phyloP scores from a whole-genome alignment of 306 rosid genomes.

The Trifolium subterraneum region DNA sequence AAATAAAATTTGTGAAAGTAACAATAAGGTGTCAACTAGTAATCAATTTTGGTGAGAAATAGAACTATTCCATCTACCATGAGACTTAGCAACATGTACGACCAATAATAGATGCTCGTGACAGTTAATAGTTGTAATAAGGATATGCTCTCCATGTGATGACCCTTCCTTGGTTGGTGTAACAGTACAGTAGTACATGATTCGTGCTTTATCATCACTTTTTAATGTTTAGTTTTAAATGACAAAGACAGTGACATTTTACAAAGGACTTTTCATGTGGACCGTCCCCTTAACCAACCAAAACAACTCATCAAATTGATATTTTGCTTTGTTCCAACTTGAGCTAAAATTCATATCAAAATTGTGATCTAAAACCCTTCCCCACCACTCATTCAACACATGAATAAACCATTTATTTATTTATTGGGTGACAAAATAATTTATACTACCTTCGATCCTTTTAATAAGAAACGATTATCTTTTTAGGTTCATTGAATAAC shows the following conservation, averaged over 20 bases:
- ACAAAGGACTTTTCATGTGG: conserved; percentile 22
- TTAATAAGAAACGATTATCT: no score
- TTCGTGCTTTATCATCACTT: conserved; percentile 7
- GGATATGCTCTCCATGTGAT: conserved; percentile 39
- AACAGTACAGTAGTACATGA: background rate
- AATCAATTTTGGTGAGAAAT: background rate
- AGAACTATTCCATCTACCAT: background rate
- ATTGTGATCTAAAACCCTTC: conserved; percentile 3
- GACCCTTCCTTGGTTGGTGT: background rate
- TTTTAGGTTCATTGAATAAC: no score
- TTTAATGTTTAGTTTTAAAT: background rate
- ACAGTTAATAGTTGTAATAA: background rate
- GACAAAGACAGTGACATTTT: conserved; percentile 37
- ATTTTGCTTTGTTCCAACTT: conserved; percentile 30
- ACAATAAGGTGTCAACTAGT: background rate
- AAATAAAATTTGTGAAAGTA: background rate
- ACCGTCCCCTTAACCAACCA: conserved; percentile 22
- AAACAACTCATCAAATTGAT: background rate
- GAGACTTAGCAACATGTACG: background rate
- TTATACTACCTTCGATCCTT: no score
- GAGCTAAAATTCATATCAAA: background rate
- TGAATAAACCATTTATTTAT: background rate
- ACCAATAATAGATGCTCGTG: background rate
- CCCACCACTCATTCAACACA: conserved; percentile 42
- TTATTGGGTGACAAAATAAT: background rate